These are phyloP conservation scores for Tylopilus rubrobrunneus DNA, from an alignment of 768 basidiomycete genomes.

Conservation along the genomic window DNA sequence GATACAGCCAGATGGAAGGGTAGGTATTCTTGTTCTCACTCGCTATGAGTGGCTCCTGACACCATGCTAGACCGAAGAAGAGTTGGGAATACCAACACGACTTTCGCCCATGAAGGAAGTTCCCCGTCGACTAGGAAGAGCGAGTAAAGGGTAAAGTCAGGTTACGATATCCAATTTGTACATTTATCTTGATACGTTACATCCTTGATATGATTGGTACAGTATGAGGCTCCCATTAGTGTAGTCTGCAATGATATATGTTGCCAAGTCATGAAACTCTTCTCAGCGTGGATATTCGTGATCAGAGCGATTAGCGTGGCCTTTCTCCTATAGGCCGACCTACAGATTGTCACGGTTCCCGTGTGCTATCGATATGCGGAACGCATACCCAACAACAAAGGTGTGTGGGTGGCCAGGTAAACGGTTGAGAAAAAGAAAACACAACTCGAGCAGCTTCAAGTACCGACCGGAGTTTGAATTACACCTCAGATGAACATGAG, in stretches of 20 bases:
- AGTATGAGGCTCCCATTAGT: not conserved
- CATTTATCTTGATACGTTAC: not conserved
- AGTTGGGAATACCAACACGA: slow-evolving; percentile 59
- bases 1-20: slow-evolving; percentile 13
- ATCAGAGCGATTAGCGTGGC: slow-evolving; percentile 86
- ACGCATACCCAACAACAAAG: slow-evolving; percentile 52
- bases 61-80: slow-evolving; percentile 32
- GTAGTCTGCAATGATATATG: slow-evolving; percentile 24
- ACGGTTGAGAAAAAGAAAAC: slow-evolving; percentile 26
- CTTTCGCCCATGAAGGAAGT: slow-evolving; percentile 66
- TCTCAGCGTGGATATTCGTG: slow-evolving; percentile 62
- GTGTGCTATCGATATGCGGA: slow-evolving; percentile 51
- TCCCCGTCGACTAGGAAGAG: slow-evolving; percentile 39
- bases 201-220: not conserved
- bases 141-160: slow-evolving; percentile 19
- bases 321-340: slow-evolving; percentile 48
- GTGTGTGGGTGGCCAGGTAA: slow-evolving; percentile 44
- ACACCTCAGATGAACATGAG: slow-evolving; percentile 3
- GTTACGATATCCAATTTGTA: not conserved
- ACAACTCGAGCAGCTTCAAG: not conserved
- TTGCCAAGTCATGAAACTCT: slow-evolving; percentile 88
- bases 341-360: slow-evolving; percentile 37
- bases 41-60: not conserved
- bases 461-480: slow-evolving; percentile 27
- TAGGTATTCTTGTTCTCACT: slow-evolving; percentile 29